These are phyloP conservation scores for Colletotrichum sp. DNA, from an alignment of 2,329 filamentous ascomycete species.

Conservation along the genomic window DNA sequence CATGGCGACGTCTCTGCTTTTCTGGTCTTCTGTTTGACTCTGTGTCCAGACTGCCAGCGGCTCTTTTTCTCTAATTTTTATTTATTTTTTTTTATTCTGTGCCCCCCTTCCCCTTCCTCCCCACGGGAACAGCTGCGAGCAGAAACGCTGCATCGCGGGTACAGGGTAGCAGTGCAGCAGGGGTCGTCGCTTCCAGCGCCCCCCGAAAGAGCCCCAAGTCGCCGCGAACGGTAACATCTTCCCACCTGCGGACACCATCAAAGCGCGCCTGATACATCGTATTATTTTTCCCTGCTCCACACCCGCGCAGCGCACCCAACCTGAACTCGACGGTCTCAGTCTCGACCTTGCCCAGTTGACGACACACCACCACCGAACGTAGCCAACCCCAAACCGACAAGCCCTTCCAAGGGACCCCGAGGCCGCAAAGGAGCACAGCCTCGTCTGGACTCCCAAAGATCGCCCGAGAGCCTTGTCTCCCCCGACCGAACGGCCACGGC, in stretches of 20 bases:
- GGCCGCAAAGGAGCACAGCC: slow-evolving; percentile 6
- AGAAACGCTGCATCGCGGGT: background rate
- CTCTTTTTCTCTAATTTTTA: background rate
- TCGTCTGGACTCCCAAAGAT: slow-evolving; percentile 7
- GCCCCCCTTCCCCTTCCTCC: background rate
- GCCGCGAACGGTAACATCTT: slow-evolving; percentile 19
- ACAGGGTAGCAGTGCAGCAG: slow-evolving; percentile 10
- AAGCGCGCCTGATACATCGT: slow-evolving; percentile 21
- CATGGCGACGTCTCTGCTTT: slow-evolving; percentile 5
- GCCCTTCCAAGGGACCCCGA: background rate
- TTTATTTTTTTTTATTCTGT: background rate
- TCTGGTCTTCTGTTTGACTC: background rate
- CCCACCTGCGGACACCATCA: slow-evolving; percentile 5
- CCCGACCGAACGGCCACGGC: background rate
- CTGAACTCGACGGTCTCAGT: slow-evolving; percentile 1
- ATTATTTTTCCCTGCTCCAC: slow-evolving; percentile 19
- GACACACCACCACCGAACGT: background rate
- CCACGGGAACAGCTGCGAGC: slow-evolving; percentile 6
- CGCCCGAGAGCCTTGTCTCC: slow-evolving; percentile 7
- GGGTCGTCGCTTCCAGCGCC: slow-evolving; percentile 6
- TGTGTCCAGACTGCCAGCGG: background rate
- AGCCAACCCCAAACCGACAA: background rate
- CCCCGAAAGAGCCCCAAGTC: slow-evolving; percentile 3
- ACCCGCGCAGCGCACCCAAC: background rate
- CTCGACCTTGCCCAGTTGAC: background rate